phyloP scores from a whole-genome alignment of 345 rosid genomes.

The Mallotus nudiflorus region DNA sequence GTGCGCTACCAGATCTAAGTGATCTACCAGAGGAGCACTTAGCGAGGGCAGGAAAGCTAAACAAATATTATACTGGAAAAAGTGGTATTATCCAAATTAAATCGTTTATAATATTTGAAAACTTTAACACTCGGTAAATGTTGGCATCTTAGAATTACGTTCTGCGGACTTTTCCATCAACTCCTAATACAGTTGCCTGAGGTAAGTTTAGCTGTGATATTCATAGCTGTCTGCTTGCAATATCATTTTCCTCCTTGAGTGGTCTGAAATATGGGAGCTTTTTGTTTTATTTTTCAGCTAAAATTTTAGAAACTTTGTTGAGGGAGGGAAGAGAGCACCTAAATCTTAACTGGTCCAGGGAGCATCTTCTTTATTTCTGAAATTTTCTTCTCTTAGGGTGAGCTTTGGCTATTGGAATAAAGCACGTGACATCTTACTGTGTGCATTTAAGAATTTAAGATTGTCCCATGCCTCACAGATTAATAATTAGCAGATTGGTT shows the following conservation, averaged over 20 bases:
- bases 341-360: background rate
- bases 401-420: too few species aligned
- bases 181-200: background rate
- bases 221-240: background rate
- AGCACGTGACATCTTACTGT: too few species aligned
- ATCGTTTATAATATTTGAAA: background rate
- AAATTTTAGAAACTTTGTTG: background rate
- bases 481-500: too few species aligned
- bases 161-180: background rate
- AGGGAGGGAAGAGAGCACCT: background rate
- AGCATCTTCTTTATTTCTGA: background rate
- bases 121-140: background rate
- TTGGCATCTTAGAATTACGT: background rate
- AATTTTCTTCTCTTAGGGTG: too few species aligned
- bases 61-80: too few species aligned
- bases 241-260: background rate
- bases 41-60: too few species aligned
- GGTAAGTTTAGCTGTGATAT: background rate
- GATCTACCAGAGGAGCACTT: too few species aligned
- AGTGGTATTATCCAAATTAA: background rate
- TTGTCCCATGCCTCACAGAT: too few species aligned
- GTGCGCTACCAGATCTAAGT: too few species aligned
- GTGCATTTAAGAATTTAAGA: too few species aligned
- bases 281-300: background rate
- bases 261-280: background rate